Evolutionary conservation across 192 early-diverging fungal species (phyloP).

Genomic region (Backusella tarrabulga): DNA sequence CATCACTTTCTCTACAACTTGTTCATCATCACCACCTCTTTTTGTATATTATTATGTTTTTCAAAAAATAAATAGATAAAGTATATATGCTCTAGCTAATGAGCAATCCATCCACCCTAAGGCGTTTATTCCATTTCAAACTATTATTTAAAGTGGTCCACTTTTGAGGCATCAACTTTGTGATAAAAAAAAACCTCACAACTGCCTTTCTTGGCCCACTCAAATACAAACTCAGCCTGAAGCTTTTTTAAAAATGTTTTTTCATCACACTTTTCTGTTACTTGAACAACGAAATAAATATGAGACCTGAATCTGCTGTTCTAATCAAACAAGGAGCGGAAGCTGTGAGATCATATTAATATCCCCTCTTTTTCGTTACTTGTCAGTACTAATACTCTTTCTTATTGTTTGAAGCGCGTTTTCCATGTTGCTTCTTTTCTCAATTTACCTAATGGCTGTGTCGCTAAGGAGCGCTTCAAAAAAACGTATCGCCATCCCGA

Average conservation of each 20-base stretch:
- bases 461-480: slow-evolving; percentile 92
- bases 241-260: slow-evolving; percentile 7
- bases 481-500: slow-evolving; percentile 91
- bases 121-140: background rate
- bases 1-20: background rate
- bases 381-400: background rate
- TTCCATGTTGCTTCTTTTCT: slow-evolving; percentile 64
- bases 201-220: too few relatives aligned
- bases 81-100: background rate
- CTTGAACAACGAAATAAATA: background rate
- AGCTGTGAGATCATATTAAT: slow-evolving; percentile 10
- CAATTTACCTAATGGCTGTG: slow-evolving; percentile 46
- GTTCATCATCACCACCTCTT: background rate
- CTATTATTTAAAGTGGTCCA: background rate
- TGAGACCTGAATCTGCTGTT: background rate
- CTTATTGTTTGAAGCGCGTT: slow-evolving; percentile 57
- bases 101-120: background rate
- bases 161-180: background rate
- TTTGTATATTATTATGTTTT: slow-evolving; percentile 13
- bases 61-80: slow-evolving; percentile 5
- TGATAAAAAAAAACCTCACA: background rate
- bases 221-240: background rate
- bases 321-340: slow-evolving; percentile 22
- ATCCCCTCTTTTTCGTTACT: background rate
- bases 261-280: background rate